Base-by-base conservation (phyloP, 257 asterid genomes). In the Lantana camara region DNA sequence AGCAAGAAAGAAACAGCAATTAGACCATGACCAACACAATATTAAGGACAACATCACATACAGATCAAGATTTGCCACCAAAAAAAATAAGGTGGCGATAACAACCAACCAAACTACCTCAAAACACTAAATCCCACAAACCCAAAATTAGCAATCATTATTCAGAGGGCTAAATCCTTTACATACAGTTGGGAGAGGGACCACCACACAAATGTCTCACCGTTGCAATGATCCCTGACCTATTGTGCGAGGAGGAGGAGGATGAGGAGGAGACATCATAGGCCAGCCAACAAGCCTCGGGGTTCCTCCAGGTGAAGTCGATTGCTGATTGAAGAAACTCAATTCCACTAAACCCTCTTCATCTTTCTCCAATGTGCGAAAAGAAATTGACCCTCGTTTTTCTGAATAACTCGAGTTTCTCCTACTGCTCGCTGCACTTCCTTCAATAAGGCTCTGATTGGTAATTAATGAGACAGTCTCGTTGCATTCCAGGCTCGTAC, bases 321-420 rank as follows among this genome's bases (percentile, higher is more conserved):
- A 82, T 81, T 72, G 85, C 24, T 82, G 83, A 68, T 89, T 79
- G 80, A 91, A 91, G 20, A 83, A 85, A 79, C 92, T 86, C 65
- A 91, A 79, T 63, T 89, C 96, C 96, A 91, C 98, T 78, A 81
- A 91, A 57, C 80, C 83, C 57, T 82, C 59, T 68, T 69, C 95
- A 14, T 71, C 89, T 35, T 23, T 81, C 57, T 66, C 95, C 77
- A 71, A 64, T 29, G 82, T 64, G 32, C 84, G 83, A 55, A 87
- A 80, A 72, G 97, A 87, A 44, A 87, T 85, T 4, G 92, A 83
- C 29, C 83, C 89, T 21, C 78, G 77, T 54, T 73, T 80, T n/a
- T 77, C 70, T 49, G 84, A 82, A 65, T 75, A 73, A 70, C 59
- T 76, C 2, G 83, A 76, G 51, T 72, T 71, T 70, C 82, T 65